A percentile compares a stretch with the other conserved stretches of the same genome.
These are phyloP conservation scores for Trapa incisa DNA, from an alignment of 345 rosid species.

Conservation along the genomic window DNA sequence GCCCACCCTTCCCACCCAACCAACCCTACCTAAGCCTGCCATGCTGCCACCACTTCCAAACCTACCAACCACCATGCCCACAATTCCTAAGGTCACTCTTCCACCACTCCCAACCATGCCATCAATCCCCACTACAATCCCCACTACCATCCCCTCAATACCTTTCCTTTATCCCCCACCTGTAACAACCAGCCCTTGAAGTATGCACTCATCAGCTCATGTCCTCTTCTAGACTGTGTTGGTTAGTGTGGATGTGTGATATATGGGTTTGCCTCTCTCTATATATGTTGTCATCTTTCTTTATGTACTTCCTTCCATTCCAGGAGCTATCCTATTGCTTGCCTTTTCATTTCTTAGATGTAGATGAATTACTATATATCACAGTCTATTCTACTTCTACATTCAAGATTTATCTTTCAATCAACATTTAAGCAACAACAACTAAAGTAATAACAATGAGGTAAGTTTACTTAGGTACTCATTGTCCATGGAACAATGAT, in stretches of 20 bases:
- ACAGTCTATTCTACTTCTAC: not conserved
- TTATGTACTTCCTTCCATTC: not conserved
- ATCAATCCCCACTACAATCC: constrained; percentile 13
- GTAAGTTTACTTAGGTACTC: not conserved
- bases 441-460: not conserved
- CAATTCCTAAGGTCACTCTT: constrained; percentile 6
- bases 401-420: not conserved
- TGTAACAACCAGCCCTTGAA: constrained; percentile 12
- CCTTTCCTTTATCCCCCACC: constrained; percentile 27
- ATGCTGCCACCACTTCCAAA: constrained; percentile 10
- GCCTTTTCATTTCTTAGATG: not conserved
- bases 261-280: not conserved
- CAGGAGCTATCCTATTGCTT: not conserved
- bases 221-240: not conserved
- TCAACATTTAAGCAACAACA: not conserved
- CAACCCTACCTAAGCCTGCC: not conserved
- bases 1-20: constrained; percentile 9
- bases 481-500: not conserved
- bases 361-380: not conserved
- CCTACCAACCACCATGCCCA: constrained; percentile 6
- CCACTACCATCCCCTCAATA: constrained; percentile 21
- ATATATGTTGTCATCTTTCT: not conserved
- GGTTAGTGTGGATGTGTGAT: not conserved
- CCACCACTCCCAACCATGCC: constrained; percentile 22
- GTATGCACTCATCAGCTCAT: not conserved